Evolutionary conservation across 148 eudicot genomes (phyloP).

Genomic region (Rhododendron williamsianum): DNA sequence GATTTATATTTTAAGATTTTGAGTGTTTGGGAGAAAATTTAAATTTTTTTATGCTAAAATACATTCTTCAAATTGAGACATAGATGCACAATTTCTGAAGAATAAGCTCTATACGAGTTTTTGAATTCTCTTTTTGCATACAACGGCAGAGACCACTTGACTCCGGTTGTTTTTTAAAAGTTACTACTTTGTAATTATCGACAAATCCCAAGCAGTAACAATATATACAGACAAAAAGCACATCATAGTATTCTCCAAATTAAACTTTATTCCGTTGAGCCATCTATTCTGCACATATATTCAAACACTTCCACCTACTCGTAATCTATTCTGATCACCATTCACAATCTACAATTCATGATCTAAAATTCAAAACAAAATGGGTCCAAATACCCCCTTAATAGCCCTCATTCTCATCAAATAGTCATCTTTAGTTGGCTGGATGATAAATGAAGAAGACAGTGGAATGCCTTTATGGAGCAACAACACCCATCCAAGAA

Average conservation of each 20-base stretch:
- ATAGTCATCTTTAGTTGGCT: not conserved
- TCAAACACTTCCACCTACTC: not conserved
- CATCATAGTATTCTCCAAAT: too few species aligned
- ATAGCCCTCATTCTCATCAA: not conserved
- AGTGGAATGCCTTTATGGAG: not conserved
- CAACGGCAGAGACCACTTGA: too few species aligned
- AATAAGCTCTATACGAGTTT: not conserved
- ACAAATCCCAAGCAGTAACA: too few species aligned
- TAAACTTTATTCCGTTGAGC: not conserved
- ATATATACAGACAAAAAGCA: too few species aligned
- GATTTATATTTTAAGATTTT: not conserved
- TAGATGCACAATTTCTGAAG: not conserved
- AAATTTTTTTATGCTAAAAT: too few species aligned
- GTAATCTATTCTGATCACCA: too few species aligned
- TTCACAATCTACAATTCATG: not conserved
- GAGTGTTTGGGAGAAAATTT: not conserved
- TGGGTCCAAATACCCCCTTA: too few species aligned
- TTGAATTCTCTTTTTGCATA: too few species aligned
- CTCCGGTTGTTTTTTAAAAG: too few species aligned
- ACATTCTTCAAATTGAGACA: not conserved
- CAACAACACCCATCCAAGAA: not conserved
- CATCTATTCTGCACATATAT: too few species aligned
- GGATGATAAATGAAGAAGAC: not conserved
- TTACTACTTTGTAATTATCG: too few species aligned
- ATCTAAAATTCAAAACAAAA: too few species aligned